Conservation (phyloP, 768 basidiomycete genomes). For the Gelatoporia subvermispora region DNA sequence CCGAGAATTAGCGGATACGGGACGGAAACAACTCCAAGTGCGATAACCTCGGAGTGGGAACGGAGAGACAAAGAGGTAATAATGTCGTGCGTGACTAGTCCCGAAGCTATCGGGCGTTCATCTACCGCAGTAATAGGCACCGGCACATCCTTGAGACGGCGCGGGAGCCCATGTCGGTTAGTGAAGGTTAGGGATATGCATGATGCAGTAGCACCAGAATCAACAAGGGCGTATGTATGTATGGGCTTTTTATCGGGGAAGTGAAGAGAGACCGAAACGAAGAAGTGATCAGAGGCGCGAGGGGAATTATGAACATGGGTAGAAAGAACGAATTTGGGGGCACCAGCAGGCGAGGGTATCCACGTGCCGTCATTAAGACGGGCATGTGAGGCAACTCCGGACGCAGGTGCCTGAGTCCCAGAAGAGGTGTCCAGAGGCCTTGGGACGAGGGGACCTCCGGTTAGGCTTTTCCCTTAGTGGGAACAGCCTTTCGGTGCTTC, state of each 20-base stretch:
- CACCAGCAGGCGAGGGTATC: slow-evolving; percentile 1
- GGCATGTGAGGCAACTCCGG: slow-evolving; percentile 4
- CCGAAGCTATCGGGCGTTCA: slow-evolving; percentile 34
- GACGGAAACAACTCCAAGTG: slow-evolving; percentile 27
- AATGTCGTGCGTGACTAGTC: slow-evolving; percentile 35
- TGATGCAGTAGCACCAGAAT: slow-evolving; percentile 32
- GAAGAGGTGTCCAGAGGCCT: slow-evolving; percentile 12
- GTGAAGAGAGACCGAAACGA: slow-evolving; percentile 16
- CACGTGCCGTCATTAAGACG: slow-evolving; percentile 4
- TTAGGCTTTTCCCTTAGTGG: slow-evolving; percentile 21
- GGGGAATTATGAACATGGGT: slow-evolving; percentile 4
- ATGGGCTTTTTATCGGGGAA: slow-evolving; percentile 30
- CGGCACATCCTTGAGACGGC: slow-evolving; percentile 23
- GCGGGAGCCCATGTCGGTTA: slow-evolving; percentile 27
- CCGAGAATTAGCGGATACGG: slow-evolving; percentile 8
- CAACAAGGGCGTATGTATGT: slow-evolving; percentile 31
- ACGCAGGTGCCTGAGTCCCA: slow-evolving; percentile 3
- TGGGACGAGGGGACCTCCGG: slow-evolving; percentile 17
- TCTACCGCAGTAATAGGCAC: slow-evolving; percentile 34
- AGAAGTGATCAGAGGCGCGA: slow-evolving; percentile 20
- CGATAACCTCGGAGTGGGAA: slow-evolving; percentile 24
- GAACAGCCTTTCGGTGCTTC: slow-evolving; percentile 4
- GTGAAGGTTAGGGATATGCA: slow-evolving; percentile 33
- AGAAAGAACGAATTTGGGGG: slow-evolving; percentile 1
- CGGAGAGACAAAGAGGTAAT: slow-evolving; percentile 23